Base-by-base conservation (phyloP, 2,329 filamentous ascomycete species). In the Hypoxylon sp. region DNA sequence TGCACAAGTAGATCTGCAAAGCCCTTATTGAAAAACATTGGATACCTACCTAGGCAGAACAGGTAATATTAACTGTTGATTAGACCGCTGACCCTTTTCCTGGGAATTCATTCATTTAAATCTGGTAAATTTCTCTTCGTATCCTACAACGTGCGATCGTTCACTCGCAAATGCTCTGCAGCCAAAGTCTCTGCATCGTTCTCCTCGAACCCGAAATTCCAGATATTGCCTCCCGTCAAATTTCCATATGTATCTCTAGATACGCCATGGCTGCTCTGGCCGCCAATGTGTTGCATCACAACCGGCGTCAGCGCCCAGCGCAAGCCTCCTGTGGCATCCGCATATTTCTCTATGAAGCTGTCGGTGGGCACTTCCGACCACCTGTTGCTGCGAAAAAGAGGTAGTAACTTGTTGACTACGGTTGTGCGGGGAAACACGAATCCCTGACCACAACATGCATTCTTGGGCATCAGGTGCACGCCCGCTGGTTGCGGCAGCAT, bases 201-300 rank as follows among this genome's bases (percentile, higher is more conserved):
- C 9, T 48, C 52, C 61, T 76, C 75, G 17, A 76, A 76, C 2
- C 57, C 57, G n/a, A 51, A 65, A 30, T 65, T 61, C 57, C 56
- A 65, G 11, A 25, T 25, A 50, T 50, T 67, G 67, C 32, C 75
- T 68, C 60, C 14, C 25, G 52, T 56, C 73, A 72, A 17, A 21
- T 49, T 50, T 30, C 56, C 63, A 25, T 60, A 57, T 64, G 58
- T 43, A 55, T 56, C 10, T 63, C 67, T 34, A 52, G 28, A 45
- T 10, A 38, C 73, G 5, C 69, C 70, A 48, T 77, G 74, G 11
- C 70, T 71, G 38, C 75, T 76, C 48, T 72, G 67, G 2, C 74
- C 73, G 2, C 75, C 74, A 1, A 77, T 65, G 52, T 77, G 75
- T 56, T 77, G 75, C 53, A 77, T 73, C 30, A 77, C 63, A 5